A percentile compares a stretch with the other conserved stretches of the same genome.
Conservation (phyloP, 441 rosid genomes). For the Populus hybrid region DNA sequence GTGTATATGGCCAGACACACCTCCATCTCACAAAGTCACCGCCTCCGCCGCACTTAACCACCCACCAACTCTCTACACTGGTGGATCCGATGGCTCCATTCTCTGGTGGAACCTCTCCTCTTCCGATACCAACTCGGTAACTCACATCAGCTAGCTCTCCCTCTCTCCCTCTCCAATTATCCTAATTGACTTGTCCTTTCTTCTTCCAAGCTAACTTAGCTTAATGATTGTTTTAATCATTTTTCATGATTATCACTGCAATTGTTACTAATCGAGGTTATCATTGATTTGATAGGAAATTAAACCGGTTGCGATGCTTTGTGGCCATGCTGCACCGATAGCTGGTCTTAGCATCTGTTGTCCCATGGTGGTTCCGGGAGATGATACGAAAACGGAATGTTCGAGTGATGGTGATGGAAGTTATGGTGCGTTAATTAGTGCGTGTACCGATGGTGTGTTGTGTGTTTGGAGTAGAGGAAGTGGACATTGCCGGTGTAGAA, state of each 20-base stretch:
- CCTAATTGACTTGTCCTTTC: too few species aligned
- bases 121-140: slow-evolving; percentile 51
- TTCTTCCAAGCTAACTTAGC: too few species aligned
- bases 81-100: slow-evolving; percentile 94
- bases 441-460: slow-evolving; percentile 68
- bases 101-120: slow-evolving; percentile 78
- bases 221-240: too few species aligned
- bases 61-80: slow-evolving; percentile 81
- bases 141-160: slow-evolving; percentile 8
- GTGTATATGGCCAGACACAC: slow-evolving; percentile 75
- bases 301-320: slow-evolving; percentile 76
- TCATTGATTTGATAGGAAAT: slow-evolving; percentile 71
- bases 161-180: too few species aligned
- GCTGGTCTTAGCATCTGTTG: slow-evolving; percentile 68
- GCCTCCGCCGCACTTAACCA: slow-evolving; percentile 52
- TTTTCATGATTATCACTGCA: too few species aligned
- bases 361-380: slow-evolving; percentile 50
- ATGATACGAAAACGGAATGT: slow-evolving; percentile 32
- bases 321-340: slow-evolving; percentile 79
- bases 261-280: too few species aligned
- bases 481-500: slow-evolving; percentile 81
- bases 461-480: slow-evolving; percentile 95
- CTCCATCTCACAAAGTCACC: slow-evolving; percentile 66
- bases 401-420: slow-evolving; percentile 29
- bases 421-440: slow-evolving; percentile 64